Conservation (phyloP, 768 basidiomycete genomes). For the Serendipita sp. region DNA sequence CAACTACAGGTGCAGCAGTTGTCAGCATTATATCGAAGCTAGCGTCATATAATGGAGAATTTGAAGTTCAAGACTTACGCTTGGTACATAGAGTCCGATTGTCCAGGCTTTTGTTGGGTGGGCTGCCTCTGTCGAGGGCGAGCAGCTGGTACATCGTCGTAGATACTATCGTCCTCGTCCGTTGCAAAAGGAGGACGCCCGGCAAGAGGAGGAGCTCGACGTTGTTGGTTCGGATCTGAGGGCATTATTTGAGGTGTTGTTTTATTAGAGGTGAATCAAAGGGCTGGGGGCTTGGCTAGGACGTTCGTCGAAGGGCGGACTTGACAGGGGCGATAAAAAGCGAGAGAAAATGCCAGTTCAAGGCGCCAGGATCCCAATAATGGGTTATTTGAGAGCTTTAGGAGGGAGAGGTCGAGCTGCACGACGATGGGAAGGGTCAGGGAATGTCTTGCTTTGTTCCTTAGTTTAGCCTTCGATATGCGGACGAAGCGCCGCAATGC, state of each 20-base stretch:
- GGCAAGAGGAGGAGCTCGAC: slow-evolving; percentile 28
- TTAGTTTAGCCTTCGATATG: not conserved
- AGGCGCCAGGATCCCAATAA: not conserved
- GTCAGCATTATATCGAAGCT: not conserved
- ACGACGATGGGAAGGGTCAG: not conserved
- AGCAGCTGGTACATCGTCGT: slow-evolving; percentile 29
- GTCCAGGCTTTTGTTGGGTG: slow-evolving; percentile 26
- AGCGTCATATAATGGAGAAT: not conserved
- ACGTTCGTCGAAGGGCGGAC: not conserved
- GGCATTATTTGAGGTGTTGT: not conserved
- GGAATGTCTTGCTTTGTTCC: not conserved
- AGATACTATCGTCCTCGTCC: slow-evolving; percentile 47
- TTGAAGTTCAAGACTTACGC: slow-evolving; percentile 31
- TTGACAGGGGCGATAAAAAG: not conserved
- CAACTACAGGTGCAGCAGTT: slow-evolving; percentile 29
- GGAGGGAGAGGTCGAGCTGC: not conserved
- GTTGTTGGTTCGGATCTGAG: not conserved
- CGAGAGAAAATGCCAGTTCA: slow-evolving; percentile 6
- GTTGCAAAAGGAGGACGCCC: slow-evolving; percentile 52
- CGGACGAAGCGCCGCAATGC: slow-evolving; percentile 1
- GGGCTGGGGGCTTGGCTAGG: not conserved
- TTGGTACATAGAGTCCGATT: slow-evolving; percentile 45
- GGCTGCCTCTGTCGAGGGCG: slow-evolving; percentile 24
- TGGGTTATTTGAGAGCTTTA: not conserved
- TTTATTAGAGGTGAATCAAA: not conserved